These are phyloP conservation scores for Mycena leptocephala DNA, from an alignment of 768 basidiomycete species.

Conservation along the genomic window DNA sequence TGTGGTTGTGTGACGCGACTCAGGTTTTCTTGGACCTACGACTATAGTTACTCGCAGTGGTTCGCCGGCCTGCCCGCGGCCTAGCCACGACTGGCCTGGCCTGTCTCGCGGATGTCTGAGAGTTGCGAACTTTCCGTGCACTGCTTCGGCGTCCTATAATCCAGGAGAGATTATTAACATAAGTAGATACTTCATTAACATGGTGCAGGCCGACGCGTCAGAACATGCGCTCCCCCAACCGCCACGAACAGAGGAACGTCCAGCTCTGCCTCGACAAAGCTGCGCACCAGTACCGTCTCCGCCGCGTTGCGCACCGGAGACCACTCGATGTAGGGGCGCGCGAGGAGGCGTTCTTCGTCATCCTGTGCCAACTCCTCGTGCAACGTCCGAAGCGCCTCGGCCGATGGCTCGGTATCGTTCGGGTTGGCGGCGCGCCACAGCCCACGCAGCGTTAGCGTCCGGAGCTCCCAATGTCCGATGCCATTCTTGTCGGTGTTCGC, in stretches of 20 bases:
- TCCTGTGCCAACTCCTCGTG: neutral
- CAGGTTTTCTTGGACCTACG: too few relatives aligned
- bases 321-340: neutral
- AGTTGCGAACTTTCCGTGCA: too few relatives aligned
- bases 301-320: neutral
- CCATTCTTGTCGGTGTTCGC: neutral
- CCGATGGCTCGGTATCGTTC: slow-evolving; percentile 8
- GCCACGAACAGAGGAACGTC: slow-evolving; percentile 3
- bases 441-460: slow-evolving; percentile 4
- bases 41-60: too few relatives aligned
- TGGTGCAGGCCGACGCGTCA: neutral
- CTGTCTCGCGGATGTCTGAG: too few relatives aligned
- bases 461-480: neutral
- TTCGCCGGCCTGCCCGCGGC: too few relatives aligned
- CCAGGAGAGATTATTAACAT: too few relatives aligned
- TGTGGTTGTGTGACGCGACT: too few relatives aligned
- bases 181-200: too few relatives aligned
- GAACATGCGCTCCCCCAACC: slow-evolving; percentile 19
- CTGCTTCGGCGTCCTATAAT: too few relatives aligned
- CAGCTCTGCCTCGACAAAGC: slow-evolving; percentile 4
- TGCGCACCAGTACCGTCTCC: neutral
- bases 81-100: too few relatives aligned
- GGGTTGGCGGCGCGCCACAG: slow-evolving; percentile 9
- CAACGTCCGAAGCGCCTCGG: neutral
- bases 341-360: slow-evolving; percentile 1